Base-by-base conservation (phyloP, 345 rosid genomes). In the Eucalyptus marginata region DNA sequence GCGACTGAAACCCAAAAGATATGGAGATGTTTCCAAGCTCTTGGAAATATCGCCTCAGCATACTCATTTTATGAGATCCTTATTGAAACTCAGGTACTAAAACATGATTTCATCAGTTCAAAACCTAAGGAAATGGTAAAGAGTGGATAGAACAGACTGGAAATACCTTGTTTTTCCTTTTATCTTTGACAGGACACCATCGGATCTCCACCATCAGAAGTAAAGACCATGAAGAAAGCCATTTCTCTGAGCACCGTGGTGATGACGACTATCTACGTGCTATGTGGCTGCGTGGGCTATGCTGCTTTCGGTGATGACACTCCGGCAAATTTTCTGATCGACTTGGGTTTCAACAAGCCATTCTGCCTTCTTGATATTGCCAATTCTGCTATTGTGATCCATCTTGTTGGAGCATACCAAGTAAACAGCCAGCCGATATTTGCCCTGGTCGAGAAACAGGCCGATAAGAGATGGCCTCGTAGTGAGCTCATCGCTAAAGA, bases 41-140 rank as follows among this genome's bases (percentile, higher is more conserved):
- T 95, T 49, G 99, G 99, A 12, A 92, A 95, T 59, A 94, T 97
- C 51, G 97, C 99, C 83, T 94, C 94, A 85, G 97, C 99, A 5
- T 97, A 93, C 89, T 94, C 97, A 9, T 96, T 91, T 91, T 91
- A 98, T 7, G 86, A 93, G 36, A 93, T 97, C 91, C 95, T 97
- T 43, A 92, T 95, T 66, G 97, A 96, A 89, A 97, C 95, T 90
- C 97, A 97, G 97, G 99, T 95, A 86, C 40, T 9, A 13, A 49
- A 68, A 68, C 44, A 17, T 36, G 12, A 33, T 49, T 49, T 56
- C 62, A n/a, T 86, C 27, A 5, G 62, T 49, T 27, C 59, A 29
- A 86, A 49, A 33, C 0, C 81, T 17, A 33, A 68, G 81, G 13
- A 33, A 33, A 33, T 17, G 81, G 13, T 17, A 0, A 31, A 68